Base-by-base conservation (phyloP, 306 rosid species). In the Cucurbita argyrosperma region DNA sequence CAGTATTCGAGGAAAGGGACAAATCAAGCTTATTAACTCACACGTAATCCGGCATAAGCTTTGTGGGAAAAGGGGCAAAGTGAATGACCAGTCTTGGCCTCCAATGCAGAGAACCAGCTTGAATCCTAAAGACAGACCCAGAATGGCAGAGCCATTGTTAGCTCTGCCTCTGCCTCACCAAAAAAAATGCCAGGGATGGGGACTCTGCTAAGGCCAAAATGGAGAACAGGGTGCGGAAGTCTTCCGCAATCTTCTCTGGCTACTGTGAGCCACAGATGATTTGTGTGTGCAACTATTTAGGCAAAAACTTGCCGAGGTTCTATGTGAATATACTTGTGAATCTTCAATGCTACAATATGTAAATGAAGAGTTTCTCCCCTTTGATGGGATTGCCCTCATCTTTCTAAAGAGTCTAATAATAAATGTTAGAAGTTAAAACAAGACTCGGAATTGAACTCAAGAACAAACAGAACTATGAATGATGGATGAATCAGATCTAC, bases 1-100 rank as follows among this genome's bases (percentile, higher is more conserved):
- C 99, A 89, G 76, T 94, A 91, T 79, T 89, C 99, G 1, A 95
- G 88, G 14, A 94, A 94, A 64, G 99, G 99, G 19, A 75, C 97
- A 10, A 90, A 3, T 30, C 1, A 3, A 30, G 35, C 35, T 30
- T 30, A 30, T 2, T 30, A 2, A 30, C 4, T 30, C 35, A 30
- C 35, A 2, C 35, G 2, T 30, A 2, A 30, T 30, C 3, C 35
- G 0, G 35, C 35, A 4, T 30, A 2, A 3, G 35, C 35, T 30
- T 30, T 30, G 35, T 2, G 35, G 96, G 88, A 14, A 94, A 94
- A 64, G 97, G 99, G 16, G 76, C 96, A 10, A 90, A 89, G 77
- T 92, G 85, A 53, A 83, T 88, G 79, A 96, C 97, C 12, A 83
- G 71, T 78, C 77, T 94, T 80, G 90, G 95, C 18, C 76, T 80